Percentiles rank a stretch among this genome's conserved stretches.
phyloP scores from a whole-genome alignment of 2,329 filamentous ascomycete genomes.

The Fulvia fulva region DNA sequence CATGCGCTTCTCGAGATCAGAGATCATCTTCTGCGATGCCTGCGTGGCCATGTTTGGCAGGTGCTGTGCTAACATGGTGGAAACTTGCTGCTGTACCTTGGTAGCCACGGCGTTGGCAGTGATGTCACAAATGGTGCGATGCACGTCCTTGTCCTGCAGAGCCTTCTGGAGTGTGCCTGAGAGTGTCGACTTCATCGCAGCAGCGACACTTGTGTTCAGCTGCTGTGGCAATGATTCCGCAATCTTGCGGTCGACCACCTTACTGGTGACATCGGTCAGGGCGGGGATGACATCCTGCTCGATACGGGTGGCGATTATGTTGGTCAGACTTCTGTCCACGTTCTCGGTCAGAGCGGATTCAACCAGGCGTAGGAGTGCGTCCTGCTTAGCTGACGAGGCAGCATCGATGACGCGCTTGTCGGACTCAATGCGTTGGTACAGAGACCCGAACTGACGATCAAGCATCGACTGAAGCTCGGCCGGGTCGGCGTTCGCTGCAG shows the following conservation, averaged over 20 bases:
- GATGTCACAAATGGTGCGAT: constrained; percentile 68
- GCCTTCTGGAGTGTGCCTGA: constrained; percentile 64
- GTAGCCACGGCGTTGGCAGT: constrained; percentile 63
- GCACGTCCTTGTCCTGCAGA: constrained; percentile 68
- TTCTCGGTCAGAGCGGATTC: constrained; percentile 67
- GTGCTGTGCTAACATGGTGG: constrained; percentile 53
- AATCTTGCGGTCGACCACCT: constrained; percentile 68
- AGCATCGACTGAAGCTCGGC: constrained; percentile 20
- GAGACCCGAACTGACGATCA: constrained; percentile 49
- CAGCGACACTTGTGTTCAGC: constrained; percentile 62
- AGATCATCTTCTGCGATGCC: constrained; percentile 63
- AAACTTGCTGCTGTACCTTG: constrained; percentile 67
- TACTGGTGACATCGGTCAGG: constrained; percentile 63
- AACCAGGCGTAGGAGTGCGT: constrained; percentile 64
- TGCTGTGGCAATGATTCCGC: constrained; percentile 63
- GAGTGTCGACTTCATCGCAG: constrained; percentile 68
- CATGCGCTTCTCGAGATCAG: constrained; percentile 63
- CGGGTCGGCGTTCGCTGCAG: constrained; percentile 2
- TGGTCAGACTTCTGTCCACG: constrained; percentile 69
- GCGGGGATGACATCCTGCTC: constrained; percentile 71
- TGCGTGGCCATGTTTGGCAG: constrained; percentile 33
- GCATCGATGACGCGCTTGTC: constrained; percentile 65
- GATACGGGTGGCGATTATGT: constrained; percentile 73
- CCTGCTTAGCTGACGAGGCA: constrained; percentile 61
- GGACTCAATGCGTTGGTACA: constrained; percentile 62